Evolutionary conservation across 805 yeast species (phyloP).

Genomic region (Nakazawaea siamensis): DNA sequence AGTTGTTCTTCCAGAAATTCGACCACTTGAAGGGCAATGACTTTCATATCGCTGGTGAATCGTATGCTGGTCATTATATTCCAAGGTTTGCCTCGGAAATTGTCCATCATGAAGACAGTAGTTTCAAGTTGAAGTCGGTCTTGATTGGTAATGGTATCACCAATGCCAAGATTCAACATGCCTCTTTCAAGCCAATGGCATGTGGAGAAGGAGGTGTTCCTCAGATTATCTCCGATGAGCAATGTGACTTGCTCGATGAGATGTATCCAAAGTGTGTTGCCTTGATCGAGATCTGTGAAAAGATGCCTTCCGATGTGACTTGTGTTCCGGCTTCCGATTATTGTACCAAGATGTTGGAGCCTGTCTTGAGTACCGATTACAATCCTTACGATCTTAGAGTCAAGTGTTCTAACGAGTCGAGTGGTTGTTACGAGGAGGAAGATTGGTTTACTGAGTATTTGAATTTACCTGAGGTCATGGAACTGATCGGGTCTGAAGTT

Average conservation of each 20-base stretch:
- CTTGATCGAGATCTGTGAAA: constrained; percentile 73
- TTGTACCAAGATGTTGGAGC: constrained; percentile 80
- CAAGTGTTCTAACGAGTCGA: constrained; percentile 51
- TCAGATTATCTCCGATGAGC: constrained; percentile 66
- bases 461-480: constrained; percentile 67
- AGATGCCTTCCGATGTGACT: constrained; percentile 62
- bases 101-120: constrained; percentile 45
- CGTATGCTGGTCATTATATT: constrained; percentile 90
- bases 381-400: constrained; percentile 87
- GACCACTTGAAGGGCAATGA: constrained; percentile 40
- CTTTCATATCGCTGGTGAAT: constrained; percentile 90
- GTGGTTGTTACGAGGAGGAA: constrained; percentile 70
- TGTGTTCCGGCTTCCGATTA: constrained; percentile 89
- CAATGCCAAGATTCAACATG: constrained; percentile 74
- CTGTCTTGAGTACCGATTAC: constrained; percentile 76
- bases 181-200: constrained; percentile 84
- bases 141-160: constrained; percentile 89
- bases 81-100: constrained; percentile 85
- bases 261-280: constrained; percentile 70
- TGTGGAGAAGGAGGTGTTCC: constrained; percentile 85
- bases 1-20: constrained; percentile 72
- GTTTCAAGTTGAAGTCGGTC: constrained; percentile 64
- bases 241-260: constrained; percentile 62
- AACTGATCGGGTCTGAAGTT: constrained; percentile 87
- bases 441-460: constrained; percentile 70